These are phyloP conservation scores for Sclerotinia sclerotiorum DNA, from an alignment of 2,329 filamentous ascomycete genomes.

Conservation along the genomic window DNA sequence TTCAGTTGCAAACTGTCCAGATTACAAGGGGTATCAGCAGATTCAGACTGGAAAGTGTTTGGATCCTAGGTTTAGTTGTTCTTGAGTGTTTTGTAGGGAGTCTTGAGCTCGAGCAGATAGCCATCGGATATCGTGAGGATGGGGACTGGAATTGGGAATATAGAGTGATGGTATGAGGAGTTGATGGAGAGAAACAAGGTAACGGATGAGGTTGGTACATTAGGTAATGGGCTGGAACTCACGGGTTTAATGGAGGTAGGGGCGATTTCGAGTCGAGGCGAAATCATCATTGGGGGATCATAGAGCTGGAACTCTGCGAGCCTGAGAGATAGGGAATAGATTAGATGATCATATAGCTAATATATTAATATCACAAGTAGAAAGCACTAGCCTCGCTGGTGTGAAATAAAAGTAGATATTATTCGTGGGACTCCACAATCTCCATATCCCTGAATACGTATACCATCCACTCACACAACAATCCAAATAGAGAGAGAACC, in stretches of 20 bases:
- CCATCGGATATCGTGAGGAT: no score
- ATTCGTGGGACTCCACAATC: background rate
- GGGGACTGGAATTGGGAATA: no score
- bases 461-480: constrained; percentile 1
- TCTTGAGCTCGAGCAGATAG: no score
- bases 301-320: background rate
- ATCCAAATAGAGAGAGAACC: no score
- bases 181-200: background rate
- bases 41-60: background rate
- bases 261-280: background rate
- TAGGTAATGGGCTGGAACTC: background rate
- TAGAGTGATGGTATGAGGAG: background rate
- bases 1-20: background rate
- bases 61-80: background rate
- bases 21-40: background rate
- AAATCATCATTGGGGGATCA: background rate
- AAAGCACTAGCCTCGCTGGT: background rate
- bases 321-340: background rate
- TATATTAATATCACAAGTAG: background rate
- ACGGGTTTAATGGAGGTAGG: background rate
- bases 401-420: background rate
- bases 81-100: no score
- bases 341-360: background rate
- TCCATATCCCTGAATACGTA: background rate
- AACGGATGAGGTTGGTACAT: background rate